Conservation (phyloP, 441 rosid species). For the Euphorbia neoarborescens region DNA sequence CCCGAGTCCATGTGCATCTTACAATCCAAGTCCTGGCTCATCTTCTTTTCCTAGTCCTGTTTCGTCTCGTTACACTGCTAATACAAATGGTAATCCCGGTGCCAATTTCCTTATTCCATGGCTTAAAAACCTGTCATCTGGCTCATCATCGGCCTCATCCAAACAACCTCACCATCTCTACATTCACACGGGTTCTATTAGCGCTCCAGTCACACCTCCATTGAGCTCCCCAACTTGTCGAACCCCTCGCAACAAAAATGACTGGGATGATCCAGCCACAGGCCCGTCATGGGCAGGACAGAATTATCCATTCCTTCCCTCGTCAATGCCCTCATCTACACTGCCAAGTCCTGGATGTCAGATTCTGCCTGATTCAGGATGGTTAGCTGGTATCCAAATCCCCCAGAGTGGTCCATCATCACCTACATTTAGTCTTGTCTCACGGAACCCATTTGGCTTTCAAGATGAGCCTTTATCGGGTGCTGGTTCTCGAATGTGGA, state of each 20-base stretch:
- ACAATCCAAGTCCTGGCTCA: constrained; percentile 81
- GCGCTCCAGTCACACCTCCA: constrained; percentile 98
- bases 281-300: constrained; percentile 46
- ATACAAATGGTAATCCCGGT: constrained; percentile 49
- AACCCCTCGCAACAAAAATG: constrained; percentile 46
- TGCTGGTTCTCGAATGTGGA: constrained; percentile 76
- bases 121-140: constrained; percentile 84
- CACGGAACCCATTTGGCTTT: constrained; percentile 58
- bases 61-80: constrained; percentile 42
- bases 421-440: constrained; percentile 86
- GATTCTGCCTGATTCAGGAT: constrained; percentile 58
- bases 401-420: constrained; percentile 87
- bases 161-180: constrained; percentile 51
- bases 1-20: constrained; percentile 69
- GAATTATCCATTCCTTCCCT: constrained; percentile 39
- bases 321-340: constrained; percentile 65
- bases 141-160: constrained; percentile 64
- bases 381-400: constrained; percentile 66
- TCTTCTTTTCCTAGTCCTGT: constrained; percentile 82
- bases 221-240: constrained; percentile 63
- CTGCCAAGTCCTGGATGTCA: constrained; percentile 76
- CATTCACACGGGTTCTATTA: constrained; percentile 67
- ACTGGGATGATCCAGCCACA: constrained; percentile 51
- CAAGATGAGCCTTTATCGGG: constrained; percentile 46
- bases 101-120: constrained; percentile 89